Evolutionary conservation across 139 green algal genomes (phyloP).

Genomic region (Nannochloris sp.): DNA sequence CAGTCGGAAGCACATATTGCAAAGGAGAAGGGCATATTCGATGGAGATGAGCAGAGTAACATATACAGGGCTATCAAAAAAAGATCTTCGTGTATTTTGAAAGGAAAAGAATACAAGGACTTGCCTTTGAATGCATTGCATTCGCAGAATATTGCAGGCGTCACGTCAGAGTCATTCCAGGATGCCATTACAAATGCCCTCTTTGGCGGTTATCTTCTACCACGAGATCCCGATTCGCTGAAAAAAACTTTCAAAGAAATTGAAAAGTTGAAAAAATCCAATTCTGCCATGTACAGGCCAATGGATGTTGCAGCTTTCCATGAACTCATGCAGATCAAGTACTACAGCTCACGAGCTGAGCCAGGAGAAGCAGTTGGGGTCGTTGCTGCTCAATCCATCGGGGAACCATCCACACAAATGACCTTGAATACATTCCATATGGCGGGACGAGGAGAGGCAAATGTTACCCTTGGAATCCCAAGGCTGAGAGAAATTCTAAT

Average conservation of each 20-base stretch:
- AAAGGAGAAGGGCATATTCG: not conserved
- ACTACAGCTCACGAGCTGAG: conserved; percentile 53
- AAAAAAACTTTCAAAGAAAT: conserved; percentile 22
- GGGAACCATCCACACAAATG: conserved; percentile 96
- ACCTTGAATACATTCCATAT: conserved; percentile 97
- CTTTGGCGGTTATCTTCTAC: conserved; percentile 28
- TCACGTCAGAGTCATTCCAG: conserved; percentile 60
- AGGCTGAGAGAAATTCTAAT: conserved; percentile 97
- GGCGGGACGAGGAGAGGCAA: conserved; percentile 87
- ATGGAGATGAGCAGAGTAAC: not conserved
- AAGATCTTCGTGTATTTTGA: not conserved
- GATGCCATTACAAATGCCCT: conserved; percentile 42
- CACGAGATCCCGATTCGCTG: conserved; percentile 33
- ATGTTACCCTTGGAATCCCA: conserved; percentile 97
- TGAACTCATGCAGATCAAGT: conserved; percentile 81
- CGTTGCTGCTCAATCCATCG: conserved; percentile 92
- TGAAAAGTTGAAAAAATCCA: conserved; percentile 18
- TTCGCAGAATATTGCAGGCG: conserved; percentile 51
- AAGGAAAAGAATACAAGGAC: conserved; percentile 7
- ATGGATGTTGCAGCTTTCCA: conserved; percentile 33
- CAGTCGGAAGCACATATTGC: conserved; percentile 21
- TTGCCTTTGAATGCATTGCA: conserved; percentile 28
- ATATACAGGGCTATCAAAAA: not conserved
- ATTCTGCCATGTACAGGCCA: conserved; percentile 9
- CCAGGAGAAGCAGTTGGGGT: conserved; percentile 88